Conservation (phyloP, 495 filamentous ascomycete genomes). For the Endocarpon pusillum region DNA sequence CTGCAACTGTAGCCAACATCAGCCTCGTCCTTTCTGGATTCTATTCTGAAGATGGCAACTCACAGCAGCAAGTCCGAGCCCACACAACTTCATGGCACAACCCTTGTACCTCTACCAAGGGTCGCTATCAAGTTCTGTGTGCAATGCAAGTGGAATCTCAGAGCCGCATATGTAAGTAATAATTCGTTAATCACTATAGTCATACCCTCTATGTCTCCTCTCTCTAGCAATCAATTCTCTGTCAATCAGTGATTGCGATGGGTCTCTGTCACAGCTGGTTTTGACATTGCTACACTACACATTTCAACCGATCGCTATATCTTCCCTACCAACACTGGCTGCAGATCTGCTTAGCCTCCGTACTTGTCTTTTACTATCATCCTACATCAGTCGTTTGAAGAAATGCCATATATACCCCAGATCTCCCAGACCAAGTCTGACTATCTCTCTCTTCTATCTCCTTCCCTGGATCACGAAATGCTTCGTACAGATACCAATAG, state of each 20-base stretch:
- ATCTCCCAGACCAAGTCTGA: not conserved
- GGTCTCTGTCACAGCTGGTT: not conserved
- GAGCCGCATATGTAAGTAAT: conserved; percentile 58
- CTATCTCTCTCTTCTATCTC: too few relatives aligned
- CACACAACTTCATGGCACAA: too few relatives aligned
- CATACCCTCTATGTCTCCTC: not conserved
- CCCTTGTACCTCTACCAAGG: conserved; percentile 33
- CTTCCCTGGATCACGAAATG: too few relatives aligned
- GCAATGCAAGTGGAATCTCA: conserved; percentile 82
- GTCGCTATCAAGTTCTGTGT: conserved; percentile 68
- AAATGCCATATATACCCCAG: not conserved
- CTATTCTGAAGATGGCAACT: too few relatives aligned
- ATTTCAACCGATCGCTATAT: not conserved
- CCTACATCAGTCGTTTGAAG: not conserved
- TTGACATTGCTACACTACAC: not conserved
- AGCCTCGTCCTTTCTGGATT: too few relatives aligned
- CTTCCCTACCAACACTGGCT: not conserved
- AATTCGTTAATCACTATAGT: not conserved
- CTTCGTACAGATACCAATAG: not conserved
- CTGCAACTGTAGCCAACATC: too few relatives aligned
- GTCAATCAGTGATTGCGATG: not conserved
- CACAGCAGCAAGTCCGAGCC: too few relatives aligned
- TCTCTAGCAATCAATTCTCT: not conserved
- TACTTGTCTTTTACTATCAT: not conserved
- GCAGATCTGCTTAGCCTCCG: not conserved